Base-by-base conservation (phyloP, 164 flowering plant species). In the Houttuynia cordata region DNA sequence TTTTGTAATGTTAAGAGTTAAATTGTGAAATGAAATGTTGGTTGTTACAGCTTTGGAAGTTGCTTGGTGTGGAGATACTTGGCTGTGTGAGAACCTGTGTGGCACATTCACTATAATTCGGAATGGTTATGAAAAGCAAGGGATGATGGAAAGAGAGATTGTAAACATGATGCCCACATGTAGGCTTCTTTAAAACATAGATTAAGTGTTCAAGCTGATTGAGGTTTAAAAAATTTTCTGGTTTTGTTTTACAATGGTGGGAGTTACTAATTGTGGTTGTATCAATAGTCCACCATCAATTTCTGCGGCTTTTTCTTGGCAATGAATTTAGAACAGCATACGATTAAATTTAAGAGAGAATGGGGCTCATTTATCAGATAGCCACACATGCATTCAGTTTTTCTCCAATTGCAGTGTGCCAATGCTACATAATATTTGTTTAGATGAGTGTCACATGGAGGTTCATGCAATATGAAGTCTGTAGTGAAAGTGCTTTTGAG, bases 1-100 rank as follows among this genome's bases (percentile, higher is more conserved):
- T 23, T 23, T 21, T 54, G 10, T 24, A 53, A 75, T 58, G n/a
- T n/a, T n/a, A n/a, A n/a, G n/a, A n/a, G n/a, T n/a, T n/a, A 65
- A 61, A 68, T 73, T 67, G 71, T 60, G 61, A 79, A 72, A 79
- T 30, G 71, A 75, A 71, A 59, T 74, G 64, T 83, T 83, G 75
- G 75, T 68, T 78, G 73, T 81, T 81, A 84, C 91, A 83, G 93
- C 83, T 80, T 64, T 67, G 68, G 73, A 69, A 72, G 81, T 78
- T 82, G 81, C 88, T 76, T 81, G 81, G 76, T 63, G 21, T 52
- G 5, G 20, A 23, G 37, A 23, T 21, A 52, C 23, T 23, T 52
- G 55, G 55, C 55, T 52, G 20, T 52, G 55, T 2, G 17, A 45
- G 9, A 45, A 45, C 49, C 49, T 14, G 17, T 45, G 49, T 12